Conservation (phyloP, 2,329 filamentous ascomycete genomes). For the Helotiales sp. region DNA sequence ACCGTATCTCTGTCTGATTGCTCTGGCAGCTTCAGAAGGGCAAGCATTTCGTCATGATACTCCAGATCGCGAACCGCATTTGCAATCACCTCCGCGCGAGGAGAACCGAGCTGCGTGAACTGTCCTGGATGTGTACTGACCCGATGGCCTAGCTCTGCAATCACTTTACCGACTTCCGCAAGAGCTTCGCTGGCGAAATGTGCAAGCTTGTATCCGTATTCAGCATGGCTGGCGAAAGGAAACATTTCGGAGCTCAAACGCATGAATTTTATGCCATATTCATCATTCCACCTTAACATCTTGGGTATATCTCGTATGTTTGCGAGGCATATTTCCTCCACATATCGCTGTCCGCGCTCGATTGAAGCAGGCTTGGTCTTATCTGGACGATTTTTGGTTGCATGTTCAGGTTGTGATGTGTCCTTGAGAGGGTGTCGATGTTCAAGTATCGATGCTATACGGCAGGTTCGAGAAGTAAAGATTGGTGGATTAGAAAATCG, state of each 20-base stretch:
- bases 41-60: constrained; percentile 85
- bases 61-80: constrained; percentile 79
- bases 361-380: constrained; percentile 66
- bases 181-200: constrained; percentile 80
- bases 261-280: constrained; percentile 89
- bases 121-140: constrained; percentile 90
- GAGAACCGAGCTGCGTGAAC: constrained; percentile 89
- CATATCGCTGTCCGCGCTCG: constrained; percentile 67
- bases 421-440: constrained; percentile 81
- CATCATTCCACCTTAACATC: constrained; percentile 89
- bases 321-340: constrained; percentile 74
- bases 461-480: constrained; percentile 88
- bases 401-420: constrained; percentile 72
- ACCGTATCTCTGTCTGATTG: constrained; percentile 84
- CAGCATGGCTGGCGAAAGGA: constrained; percentile 86
- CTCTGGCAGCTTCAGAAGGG: constrained; percentile 71
- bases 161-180: constrained; percentile 73
- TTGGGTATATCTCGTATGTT: constrained; percentile 84
- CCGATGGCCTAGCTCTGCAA: constrained; percentile 77
- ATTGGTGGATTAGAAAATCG: constrained; percentile 78
- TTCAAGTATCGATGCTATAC: constrained; percentile 86
- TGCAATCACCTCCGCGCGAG: constrained; percentile 72
- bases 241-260: constrained; percentile 95
- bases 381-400: constrained; percentile 84
- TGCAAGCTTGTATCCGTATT: constrained; percentile 81